These are phyloP conservation scores for Aureobasidium sp. DNA, from an alignment of 2,329 filamentous ascomycete genomes.

Conservation along the genomic window DNA sequence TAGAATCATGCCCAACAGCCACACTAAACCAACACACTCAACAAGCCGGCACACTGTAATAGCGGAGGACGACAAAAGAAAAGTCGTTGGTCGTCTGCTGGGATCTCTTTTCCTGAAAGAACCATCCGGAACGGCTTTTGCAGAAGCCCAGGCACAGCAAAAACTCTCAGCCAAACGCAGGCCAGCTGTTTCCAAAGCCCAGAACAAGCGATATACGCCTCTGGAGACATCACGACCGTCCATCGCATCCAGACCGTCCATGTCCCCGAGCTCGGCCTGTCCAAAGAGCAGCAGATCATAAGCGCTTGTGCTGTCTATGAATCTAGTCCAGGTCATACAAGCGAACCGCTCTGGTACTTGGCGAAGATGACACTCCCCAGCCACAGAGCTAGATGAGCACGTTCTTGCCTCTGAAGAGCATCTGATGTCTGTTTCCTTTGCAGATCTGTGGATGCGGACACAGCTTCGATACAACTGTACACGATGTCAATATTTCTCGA, in stretches of 20 bases:
- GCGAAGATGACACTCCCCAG: no score
- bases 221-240: not conserved
- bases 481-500: no score
- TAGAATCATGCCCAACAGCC: not conserved
- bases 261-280: not conserved
- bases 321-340: no score
- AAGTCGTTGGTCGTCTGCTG: not conserved
- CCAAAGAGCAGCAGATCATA: not conserved
- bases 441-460: no score
- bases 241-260: not conserved
- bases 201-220: not conserved
- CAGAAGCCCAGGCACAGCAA: not conserved
- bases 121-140: not conserved
- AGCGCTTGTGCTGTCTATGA: no score
- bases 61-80: not conserved
- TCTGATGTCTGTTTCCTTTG: no score
- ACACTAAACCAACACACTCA: not conserved
- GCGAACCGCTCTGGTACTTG: no score
- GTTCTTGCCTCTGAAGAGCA: no score
- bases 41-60: not conserved
- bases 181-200: not conserved
- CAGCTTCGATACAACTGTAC: no score
- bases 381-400: no score
- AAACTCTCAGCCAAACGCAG: not conserved
- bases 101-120: not conserved